Base-by-base conservation (phyloP, 257 asterid species). In the Eustoma russellianum region DNA sequence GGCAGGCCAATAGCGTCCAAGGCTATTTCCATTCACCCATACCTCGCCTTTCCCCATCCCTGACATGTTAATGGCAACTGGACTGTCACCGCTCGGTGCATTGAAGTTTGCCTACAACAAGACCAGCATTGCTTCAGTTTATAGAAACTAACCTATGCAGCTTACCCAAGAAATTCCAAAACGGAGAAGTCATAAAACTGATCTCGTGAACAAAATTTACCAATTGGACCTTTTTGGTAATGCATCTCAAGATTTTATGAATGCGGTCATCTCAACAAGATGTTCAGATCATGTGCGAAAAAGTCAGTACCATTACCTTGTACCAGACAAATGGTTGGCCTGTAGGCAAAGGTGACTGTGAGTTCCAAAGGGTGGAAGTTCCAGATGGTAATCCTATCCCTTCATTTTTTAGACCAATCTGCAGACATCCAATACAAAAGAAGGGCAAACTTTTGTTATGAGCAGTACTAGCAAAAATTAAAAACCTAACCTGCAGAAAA, bases 11-110 rank as follows among this genome's bases (percentile, higher is more conserved):
- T 80, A 89, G 17, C 95, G 97, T 35, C 97, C 97, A 6, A 89
- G 79, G 85, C 97, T 76, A 61, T 86, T 79, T 33, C 97, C 95
- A 9, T 89, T 89, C 55, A 89, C 82, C 97, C 97, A 89, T 48
- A 95, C 97, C 55, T 79, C 80, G 1, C 97, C 97, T 68, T 89
- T 89, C 15, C 94, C 97, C 79, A 83, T 55, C 13, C 95, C 86
- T 0, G 81, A 81, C 41, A 83, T 71, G 78, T 89, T 94, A 55
- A 89, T 13, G 10, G 93, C 91, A 41, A 83, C 49, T 0, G 97
- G 95, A 57, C 72, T 77, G 65, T 72, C 67, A 41, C 95, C 88
- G 14, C 70, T 62, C 14, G 95, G 92, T 47, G 97, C 80, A 65
- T 79, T 84, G 46, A 86, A 75, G 28, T 33, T 74, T 11, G 93